Evolutionary conservation across 2,329 filamentous ascomycete species (phyloP), one percentile per base, ranked within the genome.

Genomic region (Fusarium sp.): DNA sequence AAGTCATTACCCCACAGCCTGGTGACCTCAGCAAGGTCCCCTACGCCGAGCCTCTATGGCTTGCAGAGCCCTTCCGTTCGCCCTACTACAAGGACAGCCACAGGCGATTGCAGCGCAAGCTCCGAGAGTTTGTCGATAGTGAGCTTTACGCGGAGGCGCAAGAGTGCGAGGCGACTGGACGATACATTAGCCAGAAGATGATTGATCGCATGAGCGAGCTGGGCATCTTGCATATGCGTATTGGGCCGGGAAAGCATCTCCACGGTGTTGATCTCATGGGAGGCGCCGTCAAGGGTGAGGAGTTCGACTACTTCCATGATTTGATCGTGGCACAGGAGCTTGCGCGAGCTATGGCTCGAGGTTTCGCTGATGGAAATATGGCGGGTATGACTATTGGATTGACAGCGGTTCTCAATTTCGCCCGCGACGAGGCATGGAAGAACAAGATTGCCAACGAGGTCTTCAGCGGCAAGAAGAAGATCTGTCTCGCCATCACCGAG

Each of bases 301-400:
- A 95, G 70, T 97, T 95, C 76, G 93, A 97, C 80, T 95, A 94
- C 81, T 93, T 97, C 82, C 93, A 96, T 80, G 94, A 96, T 79
- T 80, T 96, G 79, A 89, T 97, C 72, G 85, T 93, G 57, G 84
- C 86, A 13, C 94, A 97, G 82, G 94, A 97, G 82, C 83, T 93
- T 73, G 86, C 88, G 3, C 87, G 94, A 36, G 85, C 89, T 11
- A 93, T 92, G 80, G 90, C 92, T 33, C 85, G 93, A 75, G 94
- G 94, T 2, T 97, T 96, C 83, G 91, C 94, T 80, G 94, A 97
- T 79, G 94, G 93, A 7, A 95, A 94, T 82, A 90, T 97, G 88
- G 92, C 93, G 4, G 94, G 94, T 57, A 94, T 97, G 92, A 91
- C 91, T 33, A 97, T 97, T 73, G 90, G 90, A 42, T 83, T 97